Evolutionary conservation across 768 basidiomycete species (phyloP).

Genomic region (Pseudohyphozyma bogoriensis): DNA sequence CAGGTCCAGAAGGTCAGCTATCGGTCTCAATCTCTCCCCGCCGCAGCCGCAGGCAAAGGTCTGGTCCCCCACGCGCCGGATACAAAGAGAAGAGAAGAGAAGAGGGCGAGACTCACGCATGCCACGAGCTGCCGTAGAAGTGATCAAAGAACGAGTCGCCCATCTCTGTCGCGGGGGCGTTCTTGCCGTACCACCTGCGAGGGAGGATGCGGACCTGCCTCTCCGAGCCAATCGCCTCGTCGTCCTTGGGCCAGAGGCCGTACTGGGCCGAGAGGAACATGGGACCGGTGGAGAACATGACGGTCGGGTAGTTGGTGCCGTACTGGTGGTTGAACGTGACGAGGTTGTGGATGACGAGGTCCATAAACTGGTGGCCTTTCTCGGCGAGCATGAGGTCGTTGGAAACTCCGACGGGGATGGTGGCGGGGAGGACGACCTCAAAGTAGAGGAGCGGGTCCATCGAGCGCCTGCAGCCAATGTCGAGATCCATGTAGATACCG

Average conservation of each 20-base stretch:
- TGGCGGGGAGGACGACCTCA: slow-evolving; percentile 83
- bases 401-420: slow-evolving; percentile 91
- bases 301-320: slow-evolving; percentile 94
- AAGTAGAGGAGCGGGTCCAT: slow-evolving; percentile 76
- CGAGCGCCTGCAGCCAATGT: slow-evolving; percentile 81
- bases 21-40: too few relatives aligned
- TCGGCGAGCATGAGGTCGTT: slow-evolving; percentile 94
- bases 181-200: slow-evolving; percentile 97
- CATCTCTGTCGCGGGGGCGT: slow-evolving; percentile 68
- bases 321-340: slow-evolving; percentile 85
- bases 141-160: slow-evolving; percentile 93
- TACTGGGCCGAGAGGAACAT: slow-evolving; percentile 97
- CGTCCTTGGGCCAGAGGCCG: slow-evolving; percentile 54
- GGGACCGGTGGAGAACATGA: slow-evolving; percentile 99
- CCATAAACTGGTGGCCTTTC: slow-evolving; percentile 75
- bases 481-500: slow-evolving; percentile 90
- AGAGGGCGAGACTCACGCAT: slow-evolving; percentile 51
- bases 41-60: too few relatives aligned
- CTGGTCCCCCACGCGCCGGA: too few relatives aligned
- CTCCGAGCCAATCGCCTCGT: slow-evolving; percentile 8
- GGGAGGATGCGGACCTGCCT: slow-evolving; percentile 68
- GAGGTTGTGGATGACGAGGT: slow-evolving; percentile 84
- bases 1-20: not conserved
- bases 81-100: too few relatives aligned
- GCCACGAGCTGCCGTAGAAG: slow-evolving; percentile 97